A percentile compares a stretch with the other conserved stretches of the same genome.
phyloP scores from a whole-genome alignment of 2,329 filamentous ascomycete species.

The Periconia sp. region DNA sequence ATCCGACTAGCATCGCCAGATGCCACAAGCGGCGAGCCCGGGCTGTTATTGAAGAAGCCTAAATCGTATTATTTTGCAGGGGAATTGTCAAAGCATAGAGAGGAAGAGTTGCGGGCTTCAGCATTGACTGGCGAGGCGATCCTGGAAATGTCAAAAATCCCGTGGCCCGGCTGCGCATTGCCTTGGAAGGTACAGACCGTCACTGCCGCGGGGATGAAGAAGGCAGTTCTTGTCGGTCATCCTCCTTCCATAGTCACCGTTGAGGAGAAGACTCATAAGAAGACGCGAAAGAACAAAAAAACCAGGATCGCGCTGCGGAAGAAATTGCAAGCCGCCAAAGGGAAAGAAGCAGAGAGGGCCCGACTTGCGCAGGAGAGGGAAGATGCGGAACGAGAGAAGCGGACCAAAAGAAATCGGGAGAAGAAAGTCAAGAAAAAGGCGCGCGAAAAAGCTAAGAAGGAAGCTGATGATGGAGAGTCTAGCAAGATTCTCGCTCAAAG shows the following conservation, averaged over 20 bases:
- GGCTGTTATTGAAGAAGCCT: conserved; percentile 32
- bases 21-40: conserved; percentile 23
- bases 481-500: background rate
- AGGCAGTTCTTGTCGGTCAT: conserved; percentile 32
- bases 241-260: conserved; percentile 20
- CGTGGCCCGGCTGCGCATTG: conserved; percentile 38
- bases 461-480: conserved; percentile 8
- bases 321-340: conserved; percentile 28
- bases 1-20: conserved; percentile 37
- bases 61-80: conserved; percentile 39
- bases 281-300: conserved; percentile 39
- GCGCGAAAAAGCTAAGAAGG: conserved; percentile 37
- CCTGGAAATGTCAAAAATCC: conserved; percentile 27
- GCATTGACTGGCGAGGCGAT: conserved; percentile 34
- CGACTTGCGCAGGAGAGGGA: conserved; percentile 34
- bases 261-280: conserved; percentile 26
- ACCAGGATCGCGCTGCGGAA: conserved; percentile 36
- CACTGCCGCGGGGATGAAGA: conserved; percentile 32
- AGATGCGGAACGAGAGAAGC: conserved; percentile 38
- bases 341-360: conserved; percentile 26
- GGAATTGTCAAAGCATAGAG: conserved; percentile 23
- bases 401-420: conserved; percentile 39
- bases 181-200: conserved; percentile 40
- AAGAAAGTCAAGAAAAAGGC: conserved; percentile 43
- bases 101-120: conserved; percentile 22